Evolutionary conservation across 177 flowering plant species (phyloP).

Genomic region (Vitis hybrid): DNA sequence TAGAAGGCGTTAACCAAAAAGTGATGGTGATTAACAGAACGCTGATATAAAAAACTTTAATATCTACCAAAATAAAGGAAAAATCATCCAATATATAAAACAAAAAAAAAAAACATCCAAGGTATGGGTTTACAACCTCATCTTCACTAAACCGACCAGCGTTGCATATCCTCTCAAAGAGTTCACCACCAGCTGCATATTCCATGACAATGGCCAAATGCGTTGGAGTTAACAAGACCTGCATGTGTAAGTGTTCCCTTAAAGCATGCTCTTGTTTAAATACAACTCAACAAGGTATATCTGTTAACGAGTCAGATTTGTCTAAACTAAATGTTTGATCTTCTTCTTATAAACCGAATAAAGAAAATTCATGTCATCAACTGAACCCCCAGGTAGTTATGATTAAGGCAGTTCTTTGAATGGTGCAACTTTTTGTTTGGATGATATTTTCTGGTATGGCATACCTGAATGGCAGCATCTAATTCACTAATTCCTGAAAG

Average conservation of each 20-base stretch:
- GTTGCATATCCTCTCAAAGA: slow-evolving; percentile 56
- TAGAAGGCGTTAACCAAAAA: slow-evolving; percentile 2
- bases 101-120: not conserved
- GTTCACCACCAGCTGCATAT: slow-evolving; percentile 78
- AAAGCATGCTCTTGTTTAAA: not conserved
- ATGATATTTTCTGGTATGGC: too few species aligned
- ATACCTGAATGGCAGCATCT: too few species aligned
- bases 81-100: not conserved
- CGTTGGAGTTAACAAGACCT: slow-evolving; percentile 56
- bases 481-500: too few species aligned
- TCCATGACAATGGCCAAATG: slow-evolving; percentile 70
- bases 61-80: not conserved
- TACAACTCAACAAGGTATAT: not conserved
- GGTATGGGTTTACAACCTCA: slow-evolving; percentile 39
- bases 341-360: too few species aligned
- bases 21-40: not conserved
- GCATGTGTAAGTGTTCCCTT: slow-evolving; percentile 10
- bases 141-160: slow-evolving; percentile 77
- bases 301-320: too few species aligned
- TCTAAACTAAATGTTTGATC: too few species aligned
- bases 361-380: too few species aligned
- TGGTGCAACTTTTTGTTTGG: too few species aligned
- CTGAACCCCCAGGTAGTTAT: too few species aligned
- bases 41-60: not conserved
- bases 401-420: too few species aligned